Evolutionary conservation across 2,329 filamentous ascomycete species (phyloP).

Genomic region (Aspergillus tanneri): DNA sequence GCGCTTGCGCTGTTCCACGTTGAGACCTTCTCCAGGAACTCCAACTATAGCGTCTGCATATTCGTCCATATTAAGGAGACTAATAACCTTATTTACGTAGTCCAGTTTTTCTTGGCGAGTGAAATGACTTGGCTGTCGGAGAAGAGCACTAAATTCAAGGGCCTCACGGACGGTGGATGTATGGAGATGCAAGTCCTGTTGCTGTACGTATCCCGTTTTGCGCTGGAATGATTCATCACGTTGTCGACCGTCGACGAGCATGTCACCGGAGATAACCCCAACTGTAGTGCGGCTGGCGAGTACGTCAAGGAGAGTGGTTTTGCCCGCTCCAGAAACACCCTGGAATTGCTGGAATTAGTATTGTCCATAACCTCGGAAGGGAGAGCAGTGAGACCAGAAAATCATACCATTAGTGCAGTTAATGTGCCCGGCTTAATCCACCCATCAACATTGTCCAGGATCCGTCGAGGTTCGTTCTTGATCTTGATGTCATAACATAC

Average conservation of each 20-base stretch:
- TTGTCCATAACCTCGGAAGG: not conserved
- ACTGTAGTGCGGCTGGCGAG: slow-evolving; percentile 78
- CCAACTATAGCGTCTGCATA: slow-evolving; percentile 87
- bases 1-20: slow-evolving; percentile 64
- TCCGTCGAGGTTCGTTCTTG: slow-evolving; percentile 67
- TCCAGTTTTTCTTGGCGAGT: slow-evolving; percentile 70
- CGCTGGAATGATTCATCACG: slow-evolving; percentile 53
- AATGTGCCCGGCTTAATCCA: slow-evolving; percentile 54
- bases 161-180: slow-evolving; percentile 83
- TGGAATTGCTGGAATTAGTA: slow-evolving; percentile 11
- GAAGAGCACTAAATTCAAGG: slow-evolving; percentile 74
- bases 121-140: slow-evolving; percentile 72
- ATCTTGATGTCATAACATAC: slow-evolving; percentile 77
- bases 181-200: slow-evolving; percentile 79
- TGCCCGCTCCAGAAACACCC: slow-evolving; percentile 80
- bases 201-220: slow-evolving; percentile 41
- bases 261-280: slow-evolving; percentile 80
- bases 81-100: slow-evolving; percentile 85
- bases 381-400: not conserved
- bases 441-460: slow-evolving; percentile 51
- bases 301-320: slow-evolving; percentile 81
- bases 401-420: slow-evolving; percentile 52
- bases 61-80: slow-evolving; percentile 79
- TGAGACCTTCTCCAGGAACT: slow-evolving; percentile 72
- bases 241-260: slow-evolving; percentile 70